phyloP scores from a whole-genome alignment of 768 basidiomycete species.

The Amanita inopinata region DNA sequence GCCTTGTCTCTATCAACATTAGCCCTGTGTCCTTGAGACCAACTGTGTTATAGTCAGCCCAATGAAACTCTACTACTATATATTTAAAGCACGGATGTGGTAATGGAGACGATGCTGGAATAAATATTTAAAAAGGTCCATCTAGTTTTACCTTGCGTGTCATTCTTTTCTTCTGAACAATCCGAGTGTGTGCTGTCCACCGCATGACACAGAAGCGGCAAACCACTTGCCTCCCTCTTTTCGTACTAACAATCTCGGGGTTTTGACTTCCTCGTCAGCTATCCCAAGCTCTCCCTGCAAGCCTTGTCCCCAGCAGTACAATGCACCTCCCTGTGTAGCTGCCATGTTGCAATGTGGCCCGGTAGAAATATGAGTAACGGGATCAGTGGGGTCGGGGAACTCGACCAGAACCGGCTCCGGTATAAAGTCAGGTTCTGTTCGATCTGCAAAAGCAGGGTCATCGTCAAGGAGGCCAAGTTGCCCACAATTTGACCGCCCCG shows the following conservation, averaged over 20 bases:
- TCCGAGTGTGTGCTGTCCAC: constrained; percentile 72
- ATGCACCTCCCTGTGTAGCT: constrained; percentile 52
- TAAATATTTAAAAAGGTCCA: no score
- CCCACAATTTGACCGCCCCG: constrained; percentile 75
- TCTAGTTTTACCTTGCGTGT: constrained; percentile 62
- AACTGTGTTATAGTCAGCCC: no score
- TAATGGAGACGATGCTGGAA: no score
- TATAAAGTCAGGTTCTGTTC: constrained; percentile 48
- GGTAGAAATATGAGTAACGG: constrained; percentile 53
- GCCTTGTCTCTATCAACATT: no score
- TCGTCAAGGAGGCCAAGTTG: constrained; percentile 75
- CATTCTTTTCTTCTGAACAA: constrained; percentile 54
- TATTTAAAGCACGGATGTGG: no score
- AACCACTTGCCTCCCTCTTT: constrained; percentile 65
- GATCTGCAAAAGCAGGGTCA: constrained; percentile 54
- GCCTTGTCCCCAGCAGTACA: constrained; percentile 77
- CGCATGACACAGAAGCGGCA: constrained; percentile 57
- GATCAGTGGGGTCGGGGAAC: constrained; percentile 58
- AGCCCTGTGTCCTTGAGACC: no score
- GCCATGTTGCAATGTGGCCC: constrained; percentile 69
- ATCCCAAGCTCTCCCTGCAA: constrained; percentile 68
- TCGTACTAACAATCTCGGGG: constrained; percentile 59
- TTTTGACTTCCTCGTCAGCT: constrained; percentile 48
- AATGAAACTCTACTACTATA: no score
- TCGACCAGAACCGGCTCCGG: constrained; percentile 53